Evolutionary conservation across 768 basidiomycete genomes (phyloP).

Genomic region (Phaeotremella skinneri): DNA sequence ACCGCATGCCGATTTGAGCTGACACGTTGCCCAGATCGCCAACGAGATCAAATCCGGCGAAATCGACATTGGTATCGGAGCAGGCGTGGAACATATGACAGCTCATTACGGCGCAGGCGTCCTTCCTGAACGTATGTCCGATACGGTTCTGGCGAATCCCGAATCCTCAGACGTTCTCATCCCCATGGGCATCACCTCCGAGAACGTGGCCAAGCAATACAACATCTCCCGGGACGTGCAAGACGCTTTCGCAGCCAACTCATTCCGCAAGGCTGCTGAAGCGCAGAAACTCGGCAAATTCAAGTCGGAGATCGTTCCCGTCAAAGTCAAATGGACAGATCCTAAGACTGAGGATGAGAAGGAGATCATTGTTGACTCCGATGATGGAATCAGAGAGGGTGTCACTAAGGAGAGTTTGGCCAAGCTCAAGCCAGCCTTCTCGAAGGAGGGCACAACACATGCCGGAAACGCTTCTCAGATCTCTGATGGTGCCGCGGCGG

Average conservation of each 20-base stretch:
- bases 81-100: conserved; percentile 56
- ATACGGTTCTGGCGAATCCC: conserved; percentile 62
- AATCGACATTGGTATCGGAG: conserved; percentile 78
- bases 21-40: conserved; percentile 58
- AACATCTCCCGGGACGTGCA: conserved; percentile 71
- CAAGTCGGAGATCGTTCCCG: conserved; percentile 81
- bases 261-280: conserved; percentile 71
- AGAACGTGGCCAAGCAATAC: conserved; percentile 57
- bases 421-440: conserved; percentile 79
- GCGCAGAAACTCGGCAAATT: conserved; percentile 72
- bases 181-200: conserved; percentile 66
- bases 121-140: conserved; percentile 53
- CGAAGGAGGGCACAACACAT: conserved; percentile 54
- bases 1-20: conserved; percentile 1
- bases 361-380: conserved; percentile 61
- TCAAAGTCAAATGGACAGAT: conserved; percentile 60
- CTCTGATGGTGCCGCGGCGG: conserved; percentile 87
- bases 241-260: conserved; percentile 84
- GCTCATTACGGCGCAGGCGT: conserved; percentile 53
- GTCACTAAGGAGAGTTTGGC: conserved; percentile 74
- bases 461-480: conserved; percentile 59
- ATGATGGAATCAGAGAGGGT: conserved; percentile 84
- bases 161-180: conserved; percentile 59
- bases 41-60: conserved; percentile 81
- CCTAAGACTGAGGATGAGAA: conserved; percentile 60